A percentile compares a stretch with the other conserved stretches of the same genome.
Evolutionary conservation across 192 early-diverging fungal species (phyloP).

Genomic region (Phlyctochytrium bullatum): DNA sequence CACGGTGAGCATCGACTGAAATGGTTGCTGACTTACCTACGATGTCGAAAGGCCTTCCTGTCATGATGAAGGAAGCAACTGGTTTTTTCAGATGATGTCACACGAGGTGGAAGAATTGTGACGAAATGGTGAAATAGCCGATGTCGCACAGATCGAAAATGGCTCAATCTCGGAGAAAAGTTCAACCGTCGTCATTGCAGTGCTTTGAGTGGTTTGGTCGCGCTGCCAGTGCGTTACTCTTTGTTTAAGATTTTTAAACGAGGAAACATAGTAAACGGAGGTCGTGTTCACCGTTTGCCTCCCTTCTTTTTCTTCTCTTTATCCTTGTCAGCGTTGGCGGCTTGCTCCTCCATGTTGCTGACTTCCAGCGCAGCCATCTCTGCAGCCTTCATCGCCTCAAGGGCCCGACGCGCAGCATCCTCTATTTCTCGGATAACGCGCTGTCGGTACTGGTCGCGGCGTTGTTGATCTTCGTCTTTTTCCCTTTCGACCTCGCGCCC

Average conservation of each 20-base stretch:
- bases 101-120: too few relatives aligned
- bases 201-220: too few relatives aligned
- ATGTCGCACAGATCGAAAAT: too few relatives aligned
- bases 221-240: background rate
- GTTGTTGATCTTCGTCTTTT: constrained; percentile 15
- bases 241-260: background rate
- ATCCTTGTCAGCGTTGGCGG: background rate
- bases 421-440: constrained; percentile 27
- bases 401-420: constrained; percentile 38
- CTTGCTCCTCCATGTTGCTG: constrained; percentile 16
- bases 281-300: constrained; percentile 34
- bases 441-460: constrained; percentile 26
- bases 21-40: background rate
- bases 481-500: constrained; percentile 28
- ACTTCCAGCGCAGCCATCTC: constrained; percentile 39
- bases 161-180: too few relatives aligned
- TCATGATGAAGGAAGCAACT: too few relatives aligned
- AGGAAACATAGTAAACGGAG: background rate
- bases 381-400: constrained; percentile 36
- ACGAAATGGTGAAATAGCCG: too few relatives aligned
- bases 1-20: background rate
- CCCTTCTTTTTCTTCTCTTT: constrained; percentile 32
- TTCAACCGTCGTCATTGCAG: too few relatives aligned
- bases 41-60: background rate
- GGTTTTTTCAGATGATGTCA: too few relatives aligned